Evolutionary conservation across 345 rosid genomes (phyloP).

Genomic region (Arabis alpina): DNA sequence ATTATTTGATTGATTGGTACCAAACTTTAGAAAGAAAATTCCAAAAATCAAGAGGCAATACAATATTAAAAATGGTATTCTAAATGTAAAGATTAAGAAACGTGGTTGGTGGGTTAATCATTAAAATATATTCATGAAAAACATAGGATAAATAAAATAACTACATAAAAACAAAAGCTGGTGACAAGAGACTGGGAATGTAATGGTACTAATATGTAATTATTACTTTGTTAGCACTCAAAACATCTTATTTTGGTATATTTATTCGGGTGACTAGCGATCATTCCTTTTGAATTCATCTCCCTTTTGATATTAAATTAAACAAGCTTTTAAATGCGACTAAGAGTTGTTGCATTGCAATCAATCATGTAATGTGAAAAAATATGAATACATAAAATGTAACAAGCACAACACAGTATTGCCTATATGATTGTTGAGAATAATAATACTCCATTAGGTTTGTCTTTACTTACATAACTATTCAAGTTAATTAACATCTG

Average conservation of each 20-base stretch:
- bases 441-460: conserved; percentile 13
- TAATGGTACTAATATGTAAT: conserved; percentile 21
- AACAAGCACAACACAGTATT: neutral
- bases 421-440: neutral
- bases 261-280: conserved; percentile 8
- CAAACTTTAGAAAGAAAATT: conserved; percentile 6
- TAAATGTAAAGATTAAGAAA: conserved; percentile 48
- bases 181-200: conserved; percentile 25
- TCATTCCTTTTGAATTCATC: conserved; percentile 13
- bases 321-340: neutral
- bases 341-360: conserved; percentile 24
- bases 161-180: conserved; percentile 27
- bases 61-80: conserved; percentile 17
- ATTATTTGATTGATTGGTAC: conserved; percentile 23
- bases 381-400: neutral
- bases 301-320: conserved; percentile 10
- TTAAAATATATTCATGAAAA: conserved; percentile 30
- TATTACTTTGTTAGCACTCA: conserved; percentile 16
- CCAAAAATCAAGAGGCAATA: conserved; percentile 4
- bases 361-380: conserved; percentile 21
- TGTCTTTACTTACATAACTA: conserved; percentile 18
- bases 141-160: conserved; percentile 25
- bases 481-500: neutral
- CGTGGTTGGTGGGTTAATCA: conserved; percentile 45
- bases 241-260: neutral